These are phyloP conservation scores for Ceratocystis lukuohia DNA, from an alignment of 2,329 filamentous ascomycete genomes.

Conservation along the genomic window DNA sequence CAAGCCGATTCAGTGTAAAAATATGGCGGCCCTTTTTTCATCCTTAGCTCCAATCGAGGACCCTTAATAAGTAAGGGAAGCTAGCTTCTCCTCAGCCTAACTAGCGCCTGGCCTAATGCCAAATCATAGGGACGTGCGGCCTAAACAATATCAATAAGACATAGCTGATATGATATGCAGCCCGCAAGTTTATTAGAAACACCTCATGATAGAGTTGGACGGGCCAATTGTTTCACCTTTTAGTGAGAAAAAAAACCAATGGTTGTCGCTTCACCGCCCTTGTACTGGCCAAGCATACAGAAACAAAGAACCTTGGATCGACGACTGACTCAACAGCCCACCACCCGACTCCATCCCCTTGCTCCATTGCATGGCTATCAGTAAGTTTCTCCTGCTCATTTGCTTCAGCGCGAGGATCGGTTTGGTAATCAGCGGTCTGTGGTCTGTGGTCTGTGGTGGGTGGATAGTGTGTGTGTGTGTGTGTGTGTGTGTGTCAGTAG, in stretches of 20 bases:
- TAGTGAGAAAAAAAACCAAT: neutral
- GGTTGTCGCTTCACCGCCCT: neutral
- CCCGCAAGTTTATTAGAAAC: neutral
- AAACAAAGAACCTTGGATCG: too few species aligned
- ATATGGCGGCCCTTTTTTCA: neutral
- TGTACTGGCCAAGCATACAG: neutral
- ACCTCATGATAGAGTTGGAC: neutral
- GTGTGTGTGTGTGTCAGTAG: neutral
- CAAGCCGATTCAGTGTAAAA: neutral
- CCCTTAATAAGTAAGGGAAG: neutral
- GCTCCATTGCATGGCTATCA: neutral
- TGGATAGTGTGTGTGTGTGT: neutral
- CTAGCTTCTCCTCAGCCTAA: too few species aligned
- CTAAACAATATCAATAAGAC: neutral
- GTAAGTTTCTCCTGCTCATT: neutral
- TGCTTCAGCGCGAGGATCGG: neutral
- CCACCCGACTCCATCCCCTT: neutral
- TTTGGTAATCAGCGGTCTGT: neutral
- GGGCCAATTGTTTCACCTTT: neutral
- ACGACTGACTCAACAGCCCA: neutral
- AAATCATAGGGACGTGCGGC: neutral
- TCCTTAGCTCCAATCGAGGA: neutral
- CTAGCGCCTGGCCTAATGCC: too few species aligned
- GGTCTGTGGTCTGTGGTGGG: neutral
- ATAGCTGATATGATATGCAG: neutral